A percentile compares a stretch with the other conserved stretches of the same genome.
Evolutionary conservation across 2,329 filamentous ascomycete species (phyloP).

Genomic region (Sphaerostilbella broomeana): DNA sequence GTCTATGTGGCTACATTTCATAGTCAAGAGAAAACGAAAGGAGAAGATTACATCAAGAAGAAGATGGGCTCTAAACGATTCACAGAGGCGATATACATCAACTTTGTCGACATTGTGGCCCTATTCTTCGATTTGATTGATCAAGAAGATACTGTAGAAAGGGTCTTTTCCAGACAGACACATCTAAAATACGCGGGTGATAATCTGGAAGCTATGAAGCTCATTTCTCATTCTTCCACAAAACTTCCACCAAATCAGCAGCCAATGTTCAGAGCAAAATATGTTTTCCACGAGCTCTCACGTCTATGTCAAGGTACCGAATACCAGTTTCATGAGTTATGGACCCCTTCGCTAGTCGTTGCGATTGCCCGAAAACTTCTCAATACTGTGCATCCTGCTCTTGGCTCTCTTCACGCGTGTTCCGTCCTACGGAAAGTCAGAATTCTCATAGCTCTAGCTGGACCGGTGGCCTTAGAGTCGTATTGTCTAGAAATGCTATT

Average conservation of each 20-base stretch:
- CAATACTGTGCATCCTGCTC: conserved; percentile 70
- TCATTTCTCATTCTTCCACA: conserved; percentile 57
- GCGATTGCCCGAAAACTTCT: conserved; percentile 72
- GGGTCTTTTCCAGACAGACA: conserved; percentile 53
- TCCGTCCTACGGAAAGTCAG: conserved; percentile 81
- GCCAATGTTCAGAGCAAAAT: conserved; percentile 75
- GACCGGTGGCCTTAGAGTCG: conserved; percentile 61
- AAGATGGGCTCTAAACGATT: conserved; percentile 63
- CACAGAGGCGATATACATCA: conserved; percentile 53
- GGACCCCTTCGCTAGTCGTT: conserved; percentile 68
- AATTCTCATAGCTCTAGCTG: conserved; percentile 72
- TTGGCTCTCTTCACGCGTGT: conserved; percentile 82
- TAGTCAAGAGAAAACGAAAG: conserved; percentile 39
- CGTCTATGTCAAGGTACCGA: conserved; percentile 69
- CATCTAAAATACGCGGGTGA: conserved; percentile 54
- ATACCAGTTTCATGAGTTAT: conserved; percentile 58
- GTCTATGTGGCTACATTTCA: conserved; percentile 43
- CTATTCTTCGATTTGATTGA: conserved; percentile 71
- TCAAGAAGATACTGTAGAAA: conserved; percentile 68
- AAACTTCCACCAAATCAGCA: conserved; percentile 73
- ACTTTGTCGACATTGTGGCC: conserved; percentile 72
- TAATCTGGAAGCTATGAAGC: conserved; percentile 62
- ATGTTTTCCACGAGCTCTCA: conserved; percentile 66
- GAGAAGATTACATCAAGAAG: conserved; percentile 61
- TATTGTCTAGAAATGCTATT: conserved; percentile 90